Percentiles rank a stretch among this genome's conserved stretches.
Evolutionary conservation across 2,329 filamentous ascomycete genomes (phyloP).

Genomic region (Diplocarpon rosae): DNA sequence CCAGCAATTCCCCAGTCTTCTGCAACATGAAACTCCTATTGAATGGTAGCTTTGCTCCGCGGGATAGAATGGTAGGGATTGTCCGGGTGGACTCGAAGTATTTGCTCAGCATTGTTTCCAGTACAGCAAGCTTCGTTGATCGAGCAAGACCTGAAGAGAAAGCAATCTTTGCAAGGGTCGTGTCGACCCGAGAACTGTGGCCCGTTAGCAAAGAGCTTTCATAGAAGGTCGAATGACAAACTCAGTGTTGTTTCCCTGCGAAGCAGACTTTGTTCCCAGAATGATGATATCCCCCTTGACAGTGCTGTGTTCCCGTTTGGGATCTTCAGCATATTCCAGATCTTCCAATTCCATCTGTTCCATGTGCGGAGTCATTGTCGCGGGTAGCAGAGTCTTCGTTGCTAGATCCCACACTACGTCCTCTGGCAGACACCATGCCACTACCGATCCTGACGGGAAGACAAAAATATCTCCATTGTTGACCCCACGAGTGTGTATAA

Average conservation of each 20-base stretch:
- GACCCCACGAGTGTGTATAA: conserved; percentile 49
- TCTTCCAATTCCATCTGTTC: conserved; percentile 74
- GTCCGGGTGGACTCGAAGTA: conserved; percentile 81
- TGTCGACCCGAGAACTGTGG: conserved; percentile 33
- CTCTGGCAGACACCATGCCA: conserved; percentile 79
- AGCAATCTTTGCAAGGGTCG: conserved; percentile 82
- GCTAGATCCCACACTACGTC: conserved; percentile 60
- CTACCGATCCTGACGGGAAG: conserved; percentile 87
- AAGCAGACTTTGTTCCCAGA: conserved; percentile 61
- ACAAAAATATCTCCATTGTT: conserved; percentile 82
- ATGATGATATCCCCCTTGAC: conserved; percentile 85
- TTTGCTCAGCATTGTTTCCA: conserved; percentile 69
- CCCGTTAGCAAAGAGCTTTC: conserved; percentile 3
- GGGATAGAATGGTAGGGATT: conserved; percentile 69
- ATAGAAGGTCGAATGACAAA: conserved; percentile 2
- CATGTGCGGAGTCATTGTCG: conserved; percentile 64
- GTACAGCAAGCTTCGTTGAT: conserved; percentile 84
- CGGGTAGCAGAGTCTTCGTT: conserved; percentile 60
- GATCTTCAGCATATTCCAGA: conserved; percentile 74
- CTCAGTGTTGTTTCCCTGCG: conserved; percentile 29
- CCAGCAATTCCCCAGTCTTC: conserved; percentile 86
- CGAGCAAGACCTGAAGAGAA: conserved; percentile 91
- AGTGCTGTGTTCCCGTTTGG: conserved; percentile 57
- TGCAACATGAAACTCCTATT: conserved; percentile 72
- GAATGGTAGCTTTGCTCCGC: conserved; percentile 51